Evolutionary conservation across 352 stramenopile species (phyloP), one percentile per base, ranked within the genome.

Genomic region (Pythium phragmitis): DNA sequence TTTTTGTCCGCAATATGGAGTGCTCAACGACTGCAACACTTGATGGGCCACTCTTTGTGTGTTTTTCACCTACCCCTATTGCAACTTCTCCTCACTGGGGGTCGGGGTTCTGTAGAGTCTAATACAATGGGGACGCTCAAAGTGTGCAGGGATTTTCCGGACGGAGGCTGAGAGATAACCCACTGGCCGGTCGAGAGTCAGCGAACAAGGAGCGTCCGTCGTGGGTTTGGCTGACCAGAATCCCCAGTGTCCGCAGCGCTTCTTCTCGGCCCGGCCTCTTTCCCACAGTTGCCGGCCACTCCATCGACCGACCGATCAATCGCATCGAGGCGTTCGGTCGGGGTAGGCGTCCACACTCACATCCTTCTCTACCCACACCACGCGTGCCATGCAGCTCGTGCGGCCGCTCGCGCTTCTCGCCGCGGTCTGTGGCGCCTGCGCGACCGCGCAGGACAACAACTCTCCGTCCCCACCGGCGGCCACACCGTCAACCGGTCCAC

Each of bases 121-220:
- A 30, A 30, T 12, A 48, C 42, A 42, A 42, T 42, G 14, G 42
- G 42, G 42, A 48, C n/a, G 42, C 42, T 17, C 12, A 23, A 2
- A 46, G 11, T 52, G 34, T 26, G 28, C 56, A 39, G 37, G 37
- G 50, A 39, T 54, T 55, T 59, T 68, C 46, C 54, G 52, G 54
- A 41, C 51, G 16, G 21, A 39, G 26, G 23, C 3, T 7, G 13
- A 17, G 17, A 46, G 17, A 46, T 13, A 54, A 56, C 30, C 49
- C 49, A 56, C 49, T 45, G 47, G 39, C 23, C 49, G 50, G 46
- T 30, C 56, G 55, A 68, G 55, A 68, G 62, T 63, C 55, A 68
- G 54, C 57, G 28, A 34, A 7, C 21, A 43, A 50, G n/a, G 5
- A 50, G 45, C 28, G 45, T 50, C 45, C 21, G 45, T 50, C 45